A percentile compares a stretch with the other conserved stretches of the same genome.
phyloP scores from a whole-genome alignment of 108 stramenopile species.

The Aurantiochytrium sp. region DNA sequence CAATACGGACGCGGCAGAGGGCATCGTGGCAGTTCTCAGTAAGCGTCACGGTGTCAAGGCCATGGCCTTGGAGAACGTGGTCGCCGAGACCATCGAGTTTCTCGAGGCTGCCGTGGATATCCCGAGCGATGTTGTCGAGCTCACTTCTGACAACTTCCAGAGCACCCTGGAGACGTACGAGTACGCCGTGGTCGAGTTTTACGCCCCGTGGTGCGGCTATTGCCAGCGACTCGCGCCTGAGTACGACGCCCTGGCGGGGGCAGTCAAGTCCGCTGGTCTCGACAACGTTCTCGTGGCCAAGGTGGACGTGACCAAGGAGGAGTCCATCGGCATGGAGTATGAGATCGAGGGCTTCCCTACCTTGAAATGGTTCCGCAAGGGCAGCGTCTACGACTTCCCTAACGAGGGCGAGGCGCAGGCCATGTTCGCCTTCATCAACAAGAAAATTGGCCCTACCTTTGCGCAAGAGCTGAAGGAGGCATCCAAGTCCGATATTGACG shows the following conservation, averaged over 20 bases:
- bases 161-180: slow-evolving; percentile 39
- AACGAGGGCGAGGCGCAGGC: not conserved
- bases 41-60: not conserved
- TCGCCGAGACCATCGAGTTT: not conserved
- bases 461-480: not conserved
- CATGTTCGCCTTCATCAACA: not conserved
- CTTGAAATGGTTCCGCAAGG: slow-evolving; percentile 54
- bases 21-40: not conserved
- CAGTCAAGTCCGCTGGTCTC: not conserved
- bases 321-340: slow-evolving; percentile 48
- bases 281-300: slow-evolving; percentile 53
- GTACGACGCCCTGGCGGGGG: slow-evolving; percentile 55
- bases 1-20: not conserved
- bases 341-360: slow-evolving; percentile 58
- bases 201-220: slow-evolving; percentile 72
- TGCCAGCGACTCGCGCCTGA: slow-evolving; percentile 59
- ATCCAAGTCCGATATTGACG: not conserved
- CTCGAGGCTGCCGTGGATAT: not conserved
- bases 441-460: not conserved
- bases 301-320: slow-evolving; percentile 65
- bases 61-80: slow-evolving; percentile 34
- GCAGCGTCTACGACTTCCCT: not conserved
- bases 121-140: slow-evolving; percentile 47
- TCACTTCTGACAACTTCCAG: slow-evolving; percentile 42
- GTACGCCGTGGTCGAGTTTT: slow-evolving; percentile 67